Base-by-base conservation (phyloP, 495 filamentous ascomycete species). In the Aspergillus wentii region DNA sequence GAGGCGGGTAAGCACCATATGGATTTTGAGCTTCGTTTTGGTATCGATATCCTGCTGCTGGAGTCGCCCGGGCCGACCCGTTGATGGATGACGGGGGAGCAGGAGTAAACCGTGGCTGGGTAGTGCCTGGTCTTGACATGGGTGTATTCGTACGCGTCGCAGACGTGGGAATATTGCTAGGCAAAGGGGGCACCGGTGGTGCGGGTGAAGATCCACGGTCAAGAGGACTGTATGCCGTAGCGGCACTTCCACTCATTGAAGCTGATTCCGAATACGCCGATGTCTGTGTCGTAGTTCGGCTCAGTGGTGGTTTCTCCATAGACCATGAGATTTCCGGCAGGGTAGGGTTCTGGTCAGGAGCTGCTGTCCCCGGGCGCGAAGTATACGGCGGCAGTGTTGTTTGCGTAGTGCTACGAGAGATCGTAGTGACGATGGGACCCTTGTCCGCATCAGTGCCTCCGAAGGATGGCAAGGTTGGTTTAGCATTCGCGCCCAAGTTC, bases 381-480 rank as follows among this genome's bases (percentile, higher is more conserved):
- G 67, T 59, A 52, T 84, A 83, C 3, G 72, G 52, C 0, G 84
- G 78, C 11, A 88, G 55, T 1, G 85, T 85, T 0, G 75, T 69
- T 54, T 78, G 74, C 0, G 84, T 87, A 8, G 84, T 79, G 33
- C 75, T 79, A 34, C 85, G 74, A 25, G 72, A 77, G 17, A 86
- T 51, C 31, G 70, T 69, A 19, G 78, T 72, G 68, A 81, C 76
- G 18, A 62, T 48, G 0, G 79, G 75, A 11, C 73, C 61, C 49
- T 79, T 76, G 43, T 85, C 79, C n/a, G n/a, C n/a, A 26, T 51
- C 41, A 16, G 64, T 46, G 19, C 79, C 69, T 30, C 76, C 70
- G 9, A 86, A 39, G 5, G 74, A 70, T 5, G 85, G 85, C 17
- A 90, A 43, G 0, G 84, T 88, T 3, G 88, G 84, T 49, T 71